Base-by-base conservation (phyloP, 2,329 filamentous ascomycete species). In the Rhynchosporium secalis region DNA sequence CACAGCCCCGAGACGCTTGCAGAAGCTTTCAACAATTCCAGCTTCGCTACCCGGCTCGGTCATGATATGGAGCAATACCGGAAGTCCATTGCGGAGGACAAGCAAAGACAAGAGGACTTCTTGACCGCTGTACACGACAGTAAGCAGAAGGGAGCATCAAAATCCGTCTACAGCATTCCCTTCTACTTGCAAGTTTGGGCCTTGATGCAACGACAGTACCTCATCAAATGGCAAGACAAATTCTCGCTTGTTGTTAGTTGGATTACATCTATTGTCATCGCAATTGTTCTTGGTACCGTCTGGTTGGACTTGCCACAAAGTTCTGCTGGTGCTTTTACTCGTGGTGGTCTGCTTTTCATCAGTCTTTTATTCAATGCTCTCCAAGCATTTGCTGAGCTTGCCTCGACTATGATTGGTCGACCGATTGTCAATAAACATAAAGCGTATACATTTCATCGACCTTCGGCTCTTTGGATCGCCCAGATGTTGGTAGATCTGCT, bases 351-450 rank as follows among this genome's bases (percentile, higher is more conserved):
- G 1, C 79, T 96, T 56, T 96, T 96, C 77, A 86, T 92, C 59
- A 80, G 89, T 28, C 82, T 96, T 1, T 77, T 96, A 4, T 94
- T 94, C 81, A 94, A 94, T 74, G 89, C 89, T n/a, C 94, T 96
- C 75, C 87, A 92, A 72, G 90, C 91, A 29, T 93, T 95, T 72
- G 85, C 88, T 0, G 91, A 96, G 74, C 77, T 96, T 0, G 88
- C 83, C 0, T 81, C 83, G 10, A 89, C 88, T 1, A 94, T 95
- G 89, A 77, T 87, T 15, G 90, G 88, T 0, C 83, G 92, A 8
- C 82, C 87, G 0, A 89, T 96, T 43, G 83, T 96, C 64, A 91
- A 92, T 74, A 96, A 95, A 73, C 92, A 96, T 75, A 86, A 88
- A 62, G 87, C 89, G 0, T 96, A 91, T 69, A 89, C 91, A 0